Conservation (phyloP, 2,329 filamentous ascomycete species). For the Epichloe typhina region DNA sequence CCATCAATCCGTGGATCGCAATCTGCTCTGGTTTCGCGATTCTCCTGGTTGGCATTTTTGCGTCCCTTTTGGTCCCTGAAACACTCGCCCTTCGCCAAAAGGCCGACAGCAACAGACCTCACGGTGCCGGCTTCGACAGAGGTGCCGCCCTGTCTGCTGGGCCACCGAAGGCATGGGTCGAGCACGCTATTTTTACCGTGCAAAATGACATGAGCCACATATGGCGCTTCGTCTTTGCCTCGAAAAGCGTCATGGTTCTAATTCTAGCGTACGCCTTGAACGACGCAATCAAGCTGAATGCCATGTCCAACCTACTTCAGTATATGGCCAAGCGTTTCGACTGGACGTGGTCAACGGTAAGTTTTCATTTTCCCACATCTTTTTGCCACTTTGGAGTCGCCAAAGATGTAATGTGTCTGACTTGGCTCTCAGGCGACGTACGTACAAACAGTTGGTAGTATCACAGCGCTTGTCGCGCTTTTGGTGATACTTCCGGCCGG, state of each 20-base stretch:
- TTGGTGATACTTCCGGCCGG: conserved; percentile 24
- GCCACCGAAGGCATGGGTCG: conserved; percentile 5
- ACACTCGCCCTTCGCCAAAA: conserved; percentile 24
- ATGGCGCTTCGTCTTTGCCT: conserved; percentile 26
- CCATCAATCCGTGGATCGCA: conserved; percentile 25
- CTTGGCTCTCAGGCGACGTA: conserved; percentile 23
- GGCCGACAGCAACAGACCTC: conserved; percentile 13
- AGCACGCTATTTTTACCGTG: conserved; percentile 14
- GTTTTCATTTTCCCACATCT: neutral
- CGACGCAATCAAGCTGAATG: conserved; percentile 17
- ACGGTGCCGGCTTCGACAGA: conserved; percentile 5
- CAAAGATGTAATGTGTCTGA: neutral
- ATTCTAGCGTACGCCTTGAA: conserved; percentile 19
- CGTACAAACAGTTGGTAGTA: conserved; percentile 24
- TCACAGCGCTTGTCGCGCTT: conserved; percentile 24
- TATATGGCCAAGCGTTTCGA: conserved; percentile 38
- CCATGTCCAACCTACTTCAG: conserved; percentile 30
- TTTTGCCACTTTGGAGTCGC: neutral
- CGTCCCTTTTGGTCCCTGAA: conserved; percentile 27
- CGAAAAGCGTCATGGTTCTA: conserved; percentile 24
- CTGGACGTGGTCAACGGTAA: conserved; percentile 32
- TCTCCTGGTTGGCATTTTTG: conserved; percentile 15
- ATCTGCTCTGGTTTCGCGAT: conserved; percentile 22
- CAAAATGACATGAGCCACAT: conserved; percentile 22
- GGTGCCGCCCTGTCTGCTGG: neutral